Evolutionary conservation across 768 basidiomycete genomes (phyloP).

Genomic region (Pholiota molesta): DNA sequence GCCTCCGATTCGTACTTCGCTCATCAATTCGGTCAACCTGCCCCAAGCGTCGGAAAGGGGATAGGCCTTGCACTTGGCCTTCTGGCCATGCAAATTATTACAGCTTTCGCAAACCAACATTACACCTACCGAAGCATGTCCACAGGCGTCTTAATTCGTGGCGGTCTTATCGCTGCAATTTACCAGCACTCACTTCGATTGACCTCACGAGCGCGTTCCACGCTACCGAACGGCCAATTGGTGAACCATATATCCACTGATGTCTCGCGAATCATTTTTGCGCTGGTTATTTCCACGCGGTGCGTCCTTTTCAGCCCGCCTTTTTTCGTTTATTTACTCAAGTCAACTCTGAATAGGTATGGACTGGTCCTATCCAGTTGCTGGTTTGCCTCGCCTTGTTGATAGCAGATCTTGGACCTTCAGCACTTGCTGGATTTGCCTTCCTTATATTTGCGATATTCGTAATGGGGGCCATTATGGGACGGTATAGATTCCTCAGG

Average conservation of each 20-base stretch:
- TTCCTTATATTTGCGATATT: slow-evolving; percentile 63
- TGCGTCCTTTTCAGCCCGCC: slow-evolving; percentile 13
- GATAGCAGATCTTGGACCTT: slow-evolving; percentile 68
- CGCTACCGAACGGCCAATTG: slow-evolving; percentile 85
- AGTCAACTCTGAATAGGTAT: slow-evolving; percentile 38
- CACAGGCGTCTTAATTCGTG: slow-evolving; percentile 80
- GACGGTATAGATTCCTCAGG: background rate
- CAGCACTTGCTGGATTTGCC: slow-evolving; percentile 53
- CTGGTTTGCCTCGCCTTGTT: slow-evolving; percentile 74
- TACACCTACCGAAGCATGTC: slow-evolving; percentile 77
- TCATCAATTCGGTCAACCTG: slow-evolving; percentile 34
- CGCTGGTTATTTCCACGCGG: slow-evolving; percentile 76
- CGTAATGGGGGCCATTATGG: background rate
- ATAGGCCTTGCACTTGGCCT: slow-evolving; percentile 76
- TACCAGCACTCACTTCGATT: slow-evolving; percentile 79
- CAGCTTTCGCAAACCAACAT: slow-evolving; percentile 72
- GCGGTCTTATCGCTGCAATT: slow-evolving; percentile 84
- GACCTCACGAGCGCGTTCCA: slow-evolving; percentile 75
- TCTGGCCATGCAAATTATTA: slow-evolving; percentile 63
- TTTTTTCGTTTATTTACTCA: background rate
- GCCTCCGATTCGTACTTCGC: slow-evolving; percentile 59
- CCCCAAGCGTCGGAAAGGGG: slow-evolving; percentile 53
- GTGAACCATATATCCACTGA: slow-evolving; percentile 94
- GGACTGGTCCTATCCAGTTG: slow-evolving; percentile 77
- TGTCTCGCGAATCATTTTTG: slow-evolving; percentile 87